Percentiles rank a stretch among this genome's conserved stretches.
phyloP scores from a whole-genome alignment of 1,284 basidiomycete genomes.

The Microbotryum intermedium region DNA sequence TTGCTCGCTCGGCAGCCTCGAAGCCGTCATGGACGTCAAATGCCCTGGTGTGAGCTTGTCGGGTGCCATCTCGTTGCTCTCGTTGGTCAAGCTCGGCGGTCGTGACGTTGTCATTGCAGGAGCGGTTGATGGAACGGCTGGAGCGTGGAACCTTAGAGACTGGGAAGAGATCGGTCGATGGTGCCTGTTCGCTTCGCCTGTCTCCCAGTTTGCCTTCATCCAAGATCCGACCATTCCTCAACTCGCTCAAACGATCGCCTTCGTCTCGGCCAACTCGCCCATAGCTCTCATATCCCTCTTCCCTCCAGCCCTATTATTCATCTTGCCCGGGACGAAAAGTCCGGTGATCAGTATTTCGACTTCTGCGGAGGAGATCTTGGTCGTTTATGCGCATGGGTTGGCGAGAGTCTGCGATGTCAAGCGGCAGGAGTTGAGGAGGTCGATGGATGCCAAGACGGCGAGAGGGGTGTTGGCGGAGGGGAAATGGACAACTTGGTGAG shows the following conservation, averaged over 20 bases:
- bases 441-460: conserved; percentile 66
- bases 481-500: conserved; percentile 63
- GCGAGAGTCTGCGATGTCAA: conserved; percentile 83
- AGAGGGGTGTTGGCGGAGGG: conserved; percentile 61
- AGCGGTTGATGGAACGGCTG: conserved; percentile 61
- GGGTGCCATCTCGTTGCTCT: conserved; percentile 18
- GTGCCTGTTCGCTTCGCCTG: conserved; percentile 58
- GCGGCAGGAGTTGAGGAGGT: conserved; percentile 74
- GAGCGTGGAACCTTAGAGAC: conserved; percentile 59
- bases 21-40: background rate
- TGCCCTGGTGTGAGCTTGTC: background rate
- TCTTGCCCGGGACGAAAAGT: conserved; percentile 66
- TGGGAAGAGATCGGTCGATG: conserved; percentile 58
- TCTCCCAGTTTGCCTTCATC: conserved; percentile 54
- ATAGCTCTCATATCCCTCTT: conserved; percentile 19
- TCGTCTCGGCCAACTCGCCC: conserved; percentile 23
- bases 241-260: conserved; percentile 3
- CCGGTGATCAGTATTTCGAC: conserved; percentile 59
- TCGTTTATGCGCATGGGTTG: conserved; percentile 66
- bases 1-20: background rate
- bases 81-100: conserved; percentile 3
- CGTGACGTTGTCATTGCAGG: conserved; percentile 53
- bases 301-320: conserved; percentile 40
- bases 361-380: conserved; percentile 60
- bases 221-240: conserved; percentile 24